Base-by-base conservation (phyloP, 352 stramenopile genomes). In the Globisporangium orthogonon region DNA sequence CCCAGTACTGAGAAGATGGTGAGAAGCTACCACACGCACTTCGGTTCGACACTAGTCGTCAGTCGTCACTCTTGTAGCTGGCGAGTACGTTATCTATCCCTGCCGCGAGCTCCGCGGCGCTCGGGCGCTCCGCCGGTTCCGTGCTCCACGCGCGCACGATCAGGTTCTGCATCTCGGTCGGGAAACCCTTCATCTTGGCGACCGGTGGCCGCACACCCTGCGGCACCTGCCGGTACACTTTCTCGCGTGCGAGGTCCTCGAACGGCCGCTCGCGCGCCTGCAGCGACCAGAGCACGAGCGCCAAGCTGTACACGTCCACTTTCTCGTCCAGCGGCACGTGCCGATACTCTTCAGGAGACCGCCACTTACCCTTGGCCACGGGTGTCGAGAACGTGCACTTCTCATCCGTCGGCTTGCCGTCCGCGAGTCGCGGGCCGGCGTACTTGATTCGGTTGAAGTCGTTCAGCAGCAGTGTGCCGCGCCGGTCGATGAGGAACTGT, bases 361-460 rank as follows among this genome's bases (percentile, higher is more conserved):
- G 71, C 80, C 81, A 94, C 48, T 91, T 87, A 40, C 84, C 84
- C 53, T 92, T 94, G 17, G 76, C 74, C 6, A 90, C 74, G 4
- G 61, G 60, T 28, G 85, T 87, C 14, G 67, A 54, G 43, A 89
- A 86, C 18, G 64, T 82, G 52, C 84, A 94, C 23, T 79, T 80
- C 15, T 78, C 62, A 14, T 56, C 62, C 2, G 68, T 78, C 10
- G 54, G 40, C 4, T 66, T 44, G 0, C 80, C 69, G 14, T 80
- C 50, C 5, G 75, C 58, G 1, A 75, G 45, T 7, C 71, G 70
- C 2, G 61, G 69, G 7, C 81, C 81, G 13, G 73, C 73, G 59
- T 88, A 89, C 56, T 89, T 89, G 50, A 91, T 65, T 10, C 84
- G 74, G 51, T 94, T 94, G 33, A 94, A 88, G 58, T 94, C 84